Conservation (phyloP, 345 rosid species). For the Lenwebbia sp. region DNA sequence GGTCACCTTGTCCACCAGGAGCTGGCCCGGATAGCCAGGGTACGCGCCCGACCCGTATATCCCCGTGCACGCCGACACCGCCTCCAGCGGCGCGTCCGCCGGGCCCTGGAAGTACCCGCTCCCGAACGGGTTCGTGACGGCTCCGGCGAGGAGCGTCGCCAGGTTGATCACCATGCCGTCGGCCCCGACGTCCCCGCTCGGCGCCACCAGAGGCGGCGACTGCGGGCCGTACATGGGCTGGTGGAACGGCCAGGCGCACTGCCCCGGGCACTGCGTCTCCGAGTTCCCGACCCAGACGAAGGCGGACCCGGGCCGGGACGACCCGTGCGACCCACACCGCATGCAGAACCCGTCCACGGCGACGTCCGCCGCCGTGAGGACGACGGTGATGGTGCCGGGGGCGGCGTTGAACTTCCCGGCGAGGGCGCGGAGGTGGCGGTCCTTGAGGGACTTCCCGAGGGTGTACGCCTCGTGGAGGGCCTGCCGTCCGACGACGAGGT, state of each 20-base stretch:
- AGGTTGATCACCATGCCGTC: constrained; percentile 15
- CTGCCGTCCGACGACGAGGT: constrained; percentile 41
- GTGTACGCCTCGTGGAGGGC: constrained; percentile 44
- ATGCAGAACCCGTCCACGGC: constrained; percentile 69
- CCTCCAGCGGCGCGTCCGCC: constrained; percentile 6
- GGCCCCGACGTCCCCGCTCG: constrained; percentile 12
- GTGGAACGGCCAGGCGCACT: constrained; percentile 20
- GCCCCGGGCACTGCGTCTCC: constrained; percentile 13
- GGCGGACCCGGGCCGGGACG: constrained; percentile 3
- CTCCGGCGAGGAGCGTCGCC: constrained; percentile 6
- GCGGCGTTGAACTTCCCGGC: constrained; percentile 30
- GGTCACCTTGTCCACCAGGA: constrained; percentile 1
- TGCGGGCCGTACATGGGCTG: constrained; percentile 15
- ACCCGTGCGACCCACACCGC: constrained; percentile 78
- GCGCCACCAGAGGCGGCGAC: constrained; percentile 6
- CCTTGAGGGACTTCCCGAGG: constrained; percentile 50
- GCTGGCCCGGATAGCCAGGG: constrained; percentile 9
- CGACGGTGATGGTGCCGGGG: constrained; percentile 34
- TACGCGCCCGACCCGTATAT: constrained; percentile 7
- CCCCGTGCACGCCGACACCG: constrained; percentile 9
- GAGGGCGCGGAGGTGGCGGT: constrained; percentile 36
- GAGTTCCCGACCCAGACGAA: constrained; percentile 19
- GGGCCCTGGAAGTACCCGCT: constrained; percentile 14
- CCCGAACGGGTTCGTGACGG: constrained; percentile 9
- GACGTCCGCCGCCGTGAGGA: constrained; percentile 73